phyloP scores from a whole-genome alignment of 805 yeast species.

The Teunomyces barrocoloradensis region DNA sequence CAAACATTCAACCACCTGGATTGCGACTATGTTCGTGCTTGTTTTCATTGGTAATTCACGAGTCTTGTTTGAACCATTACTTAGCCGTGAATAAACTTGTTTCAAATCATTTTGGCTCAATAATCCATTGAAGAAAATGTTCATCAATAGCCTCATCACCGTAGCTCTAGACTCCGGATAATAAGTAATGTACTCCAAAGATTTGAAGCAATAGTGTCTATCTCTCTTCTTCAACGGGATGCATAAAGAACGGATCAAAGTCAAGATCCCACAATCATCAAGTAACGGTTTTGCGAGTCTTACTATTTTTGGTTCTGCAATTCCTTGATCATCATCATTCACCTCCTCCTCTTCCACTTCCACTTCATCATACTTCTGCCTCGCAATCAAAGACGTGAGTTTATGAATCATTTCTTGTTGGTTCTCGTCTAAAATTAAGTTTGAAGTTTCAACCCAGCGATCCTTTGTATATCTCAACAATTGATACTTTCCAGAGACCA shows the following conservation, averaged over 20 bases:
- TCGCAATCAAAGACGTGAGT: not conserved
- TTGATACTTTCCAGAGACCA: constrained; percentile 16
- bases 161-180: constrained; percentile 79
- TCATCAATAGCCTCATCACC: constrained; percentile 62
- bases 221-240: constrained; percentile 64
- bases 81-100: constrained; percentile 53
- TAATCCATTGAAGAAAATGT: constrained; percentile 67
- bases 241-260: constrained; percentile 67
- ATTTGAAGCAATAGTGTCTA: constrained; percentile 60
- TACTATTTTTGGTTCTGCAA: constrained; percentile 1
- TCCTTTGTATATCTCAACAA: constrained; percentile 16
- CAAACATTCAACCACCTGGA: constrained; percentile 72
- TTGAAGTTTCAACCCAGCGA: constrained; percentile 21
- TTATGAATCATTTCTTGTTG: constrained; percentile 15
- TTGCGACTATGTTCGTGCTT: constrained; percentile 68
- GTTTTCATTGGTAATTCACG: constrained; percentile 53
- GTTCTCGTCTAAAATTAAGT: constrained; percentile 11
- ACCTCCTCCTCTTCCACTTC: too few species aligned
- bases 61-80: constrained; percentile 8
- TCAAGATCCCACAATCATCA: constrained; percentile 72
- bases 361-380: too few species aligned
- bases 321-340: too few species aligned
- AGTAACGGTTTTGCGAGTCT: constrained; percentile 52
- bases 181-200: constrained; percentile 64
- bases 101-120: constrained; percentile 58